Base-by-base conservation (phyloP, 306 rosid genomes). In the Vigna hirtella region DNA sequence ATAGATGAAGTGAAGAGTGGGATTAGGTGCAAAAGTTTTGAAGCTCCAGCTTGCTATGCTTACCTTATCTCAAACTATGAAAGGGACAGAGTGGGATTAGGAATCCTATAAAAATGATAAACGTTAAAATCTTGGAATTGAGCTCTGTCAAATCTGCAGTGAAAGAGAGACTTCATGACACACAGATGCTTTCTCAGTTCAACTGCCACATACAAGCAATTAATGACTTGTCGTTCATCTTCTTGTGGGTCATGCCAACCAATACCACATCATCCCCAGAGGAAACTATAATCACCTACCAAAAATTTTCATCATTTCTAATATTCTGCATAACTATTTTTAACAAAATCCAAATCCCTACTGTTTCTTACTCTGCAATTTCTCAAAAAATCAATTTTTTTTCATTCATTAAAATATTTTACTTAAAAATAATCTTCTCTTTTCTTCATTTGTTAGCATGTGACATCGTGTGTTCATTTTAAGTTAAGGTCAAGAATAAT, bases 1-100 rank as follows among this genome's bases (percentile, higher is more conserved):
- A 76, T 55, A 74, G 65, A 82, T 81, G 73, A 76, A 80, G 51
- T 64, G 70, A 79, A 59, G 74, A 71, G 89, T 79, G 89, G 84
- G 86, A 58, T 76, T 79, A 75, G 82, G 86, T 82, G 82, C 47
- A 70, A 13, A 64, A 38, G 58, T 74, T 78, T 73, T 43, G 62
- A 77, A 69, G 26, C 9, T 64, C 59, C 79, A 69, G n/a, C 69
- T 36, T 73, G 69, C 66, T 30, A 43, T 73, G 73, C 78, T 50
- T 32, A 56, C 76, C 81, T 77, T 82, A 82, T 76, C 88, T 72
- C 50, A 68, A 74, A 63, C 75, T 49, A 38, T 9, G 81, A 73
- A 76, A 81, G 67, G 32, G 83, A 81, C 75, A 45, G 40, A 47
- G 75, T 55, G 79, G 81, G 73, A 73, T 74, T 81, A 74, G 81